Evolutionary conservation across 2,329 filamentous ascomycete genomes (phyloP).

Genomic region (Parafenestella ontariensis): DNA sequence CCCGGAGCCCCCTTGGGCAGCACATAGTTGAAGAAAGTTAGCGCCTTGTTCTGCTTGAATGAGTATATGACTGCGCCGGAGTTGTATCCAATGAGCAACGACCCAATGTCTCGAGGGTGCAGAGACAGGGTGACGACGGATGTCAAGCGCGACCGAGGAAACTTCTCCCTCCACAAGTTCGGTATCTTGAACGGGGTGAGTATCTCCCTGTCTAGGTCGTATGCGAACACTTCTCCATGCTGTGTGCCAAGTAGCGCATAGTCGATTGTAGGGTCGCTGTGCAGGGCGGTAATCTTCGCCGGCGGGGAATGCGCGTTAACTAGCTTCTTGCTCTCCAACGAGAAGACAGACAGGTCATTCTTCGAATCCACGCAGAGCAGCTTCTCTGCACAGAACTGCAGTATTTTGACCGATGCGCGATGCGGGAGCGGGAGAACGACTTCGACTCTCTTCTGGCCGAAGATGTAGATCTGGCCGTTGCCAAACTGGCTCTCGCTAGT

Average conservation of each 20-base stretch:
- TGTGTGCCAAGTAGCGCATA: conserved; percentile 88
- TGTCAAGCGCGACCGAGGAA: conserved; percentile 69
- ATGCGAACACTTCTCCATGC: conserved; percentile 87
- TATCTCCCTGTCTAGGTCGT: conserved; percentile 83
- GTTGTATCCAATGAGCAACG: conserved; percentile 87
- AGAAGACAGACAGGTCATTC: conserved; percentile 85
- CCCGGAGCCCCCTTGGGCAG: conserved; percentile 83
- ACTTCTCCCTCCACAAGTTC: conserved; percentile 82
- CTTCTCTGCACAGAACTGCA: conserved; percentile 87
- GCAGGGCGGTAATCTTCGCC: conserved; percentile 74
- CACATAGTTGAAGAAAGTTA: conserved; percentile 83
- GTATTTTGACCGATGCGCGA: conserved; percentile 74
- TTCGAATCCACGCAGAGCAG: conserved; percentile 84
- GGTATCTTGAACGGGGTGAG: conserved; percentile 81
- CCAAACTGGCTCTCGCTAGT: conserved; percentile 88
- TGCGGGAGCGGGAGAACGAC: conserved; percentile 75
- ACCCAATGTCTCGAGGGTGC: conserved; percentile 91
- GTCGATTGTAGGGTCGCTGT: conserved; percentile 89
- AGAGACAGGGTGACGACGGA: conserved; percentile 80
- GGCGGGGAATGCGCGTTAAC: conserved; percentile 76
- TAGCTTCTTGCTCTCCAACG: conserved; percentile 73
- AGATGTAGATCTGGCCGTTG: conserved; percentile 85
- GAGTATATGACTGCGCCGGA: conserved; percentile 90
- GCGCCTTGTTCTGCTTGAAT: conserved; percentile 85
- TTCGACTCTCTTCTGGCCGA: conserved; percentile 81